Conservation (phyloP, 2,329 filamentous ascomycete species). For the Hysterium pulicare region DNA sequence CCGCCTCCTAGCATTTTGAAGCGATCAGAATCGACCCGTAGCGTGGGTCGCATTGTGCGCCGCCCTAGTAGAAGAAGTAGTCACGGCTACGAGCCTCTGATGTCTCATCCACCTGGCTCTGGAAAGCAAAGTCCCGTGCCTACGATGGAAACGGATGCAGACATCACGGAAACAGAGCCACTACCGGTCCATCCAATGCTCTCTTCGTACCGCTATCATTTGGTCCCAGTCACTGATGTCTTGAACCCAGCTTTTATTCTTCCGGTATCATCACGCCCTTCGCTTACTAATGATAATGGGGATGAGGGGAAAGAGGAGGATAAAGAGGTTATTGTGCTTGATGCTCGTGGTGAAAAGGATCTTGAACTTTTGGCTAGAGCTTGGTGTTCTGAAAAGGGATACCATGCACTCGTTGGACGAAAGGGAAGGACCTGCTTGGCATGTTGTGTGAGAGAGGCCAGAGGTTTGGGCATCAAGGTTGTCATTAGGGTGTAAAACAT, state of each 20-base stretch:
- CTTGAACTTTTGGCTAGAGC: slow-evolving; percentile 69
- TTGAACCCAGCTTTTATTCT: slow-evolving; percentile 23
- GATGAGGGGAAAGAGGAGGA: slow-evolving; percentile 14
- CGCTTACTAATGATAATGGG: slow-evolving; percentile 1
- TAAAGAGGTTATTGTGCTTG: slow-evolving; percentile 40
- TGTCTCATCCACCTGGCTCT: slow-evolving; percentile 32
- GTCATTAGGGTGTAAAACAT: slow-evolving; percentile 52
- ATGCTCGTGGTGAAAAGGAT: slow-evolving; percentile 57
- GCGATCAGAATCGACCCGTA: slow-evolving; percentile 31
- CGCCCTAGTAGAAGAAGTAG: slow-evolving; percentile 26
- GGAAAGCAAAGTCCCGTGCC: slow-evolving; percentile 21
- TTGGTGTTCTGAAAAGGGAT: slow-evolving; percentile 69
- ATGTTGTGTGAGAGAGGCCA: slow-evolving; percentile 72
- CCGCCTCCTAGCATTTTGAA: slow-evolving; percentile 19
- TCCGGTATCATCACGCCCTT: slow-evolving; percentile 13
- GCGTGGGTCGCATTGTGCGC: slow-evolving; percentile 17
- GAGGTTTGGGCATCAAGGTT: slow-evolving; percentile 65
- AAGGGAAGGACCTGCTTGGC: slow-evolving; percentile 66
- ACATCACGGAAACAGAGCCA: slow-evolving; percentile 11
- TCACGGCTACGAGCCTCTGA: slow-evolving; percentile 33
- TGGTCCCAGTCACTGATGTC: slow-evolving; percentile 32
- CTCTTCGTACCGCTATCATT: slow-evolving; percentile 33
- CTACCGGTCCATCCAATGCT: slow-evolving; percentile 41
- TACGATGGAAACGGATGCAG: slow-evolving; percentile 11
- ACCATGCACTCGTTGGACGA: slow-evolving; percentile 69